Evolutionary conservation across 2,329 filamentous ascomycete genomes (phyloP).

Genomic region (Aureobasidium sp.): DNA sequence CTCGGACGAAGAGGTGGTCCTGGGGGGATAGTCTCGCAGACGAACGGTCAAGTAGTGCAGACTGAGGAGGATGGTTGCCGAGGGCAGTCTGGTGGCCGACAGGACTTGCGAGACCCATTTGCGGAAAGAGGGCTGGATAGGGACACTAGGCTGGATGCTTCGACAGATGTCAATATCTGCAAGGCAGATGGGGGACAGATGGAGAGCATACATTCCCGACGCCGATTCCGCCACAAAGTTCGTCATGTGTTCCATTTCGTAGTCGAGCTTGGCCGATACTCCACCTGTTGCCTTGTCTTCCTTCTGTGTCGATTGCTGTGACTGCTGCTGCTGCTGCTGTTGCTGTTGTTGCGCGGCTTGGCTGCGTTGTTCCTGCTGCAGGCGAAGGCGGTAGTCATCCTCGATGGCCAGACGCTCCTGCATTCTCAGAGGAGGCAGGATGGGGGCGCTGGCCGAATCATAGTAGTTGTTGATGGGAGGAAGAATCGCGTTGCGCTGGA

Average conservation of each 20-base stretch:
- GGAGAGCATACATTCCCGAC: constrained; percentile 58
- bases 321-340: constrained; percentile 29
- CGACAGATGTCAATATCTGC: constrained; percentile 55
- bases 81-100: constrained; percentile 80
- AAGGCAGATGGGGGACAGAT: constrained; percentile 47
- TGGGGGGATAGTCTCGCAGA: constrained; percentile 41
- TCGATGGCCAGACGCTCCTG: constrained; percentile 31
- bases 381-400: constrained; percentile 31
- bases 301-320: constrained; percentile 37
- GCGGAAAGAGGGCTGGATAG: constrained; percentile 58
- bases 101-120: constrained; percentile 90
- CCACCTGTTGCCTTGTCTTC: constrained; percentile 68
- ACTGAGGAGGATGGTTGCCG: constrained; percentile 81
- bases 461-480: constrained; percentile 33
- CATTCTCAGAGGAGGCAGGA: constrained; percentile 41
- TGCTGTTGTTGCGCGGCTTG: constrained; percentile 25
- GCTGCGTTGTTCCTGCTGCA: constrained; percentile 32
- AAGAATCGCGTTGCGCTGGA: constrained; percentile 24
- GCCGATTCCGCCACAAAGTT: constrained; percentile 92
- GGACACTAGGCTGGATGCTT: constrained; percentile 58
- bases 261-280: constrained; percentile 89
- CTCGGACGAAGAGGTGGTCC: constrained; percentile 37
- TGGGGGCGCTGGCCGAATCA: constrained; percentile 36
- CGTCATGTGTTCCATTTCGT: constrained; percentile 93
- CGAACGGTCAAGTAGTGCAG: constrained; percentile 82